Conservation (phyloP, 1,139 yeast species). For the Candida tetrigidarum region DNA sequence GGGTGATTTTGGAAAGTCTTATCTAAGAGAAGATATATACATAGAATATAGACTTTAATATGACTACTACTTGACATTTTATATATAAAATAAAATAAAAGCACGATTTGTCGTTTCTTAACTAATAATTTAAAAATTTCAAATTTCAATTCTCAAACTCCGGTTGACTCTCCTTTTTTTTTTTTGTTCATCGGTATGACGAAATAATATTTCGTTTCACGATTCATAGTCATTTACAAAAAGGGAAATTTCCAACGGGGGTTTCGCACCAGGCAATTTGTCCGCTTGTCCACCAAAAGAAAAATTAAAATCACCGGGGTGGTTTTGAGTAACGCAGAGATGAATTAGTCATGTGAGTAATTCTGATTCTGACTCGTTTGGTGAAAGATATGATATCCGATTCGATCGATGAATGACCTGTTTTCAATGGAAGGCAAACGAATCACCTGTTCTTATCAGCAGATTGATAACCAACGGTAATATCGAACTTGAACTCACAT, state of each 20-base stretch:
- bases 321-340: not conserved
- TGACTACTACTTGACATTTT: not conserved
- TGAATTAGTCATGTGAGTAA: not conserved
- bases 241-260: constrained; percentile 5
- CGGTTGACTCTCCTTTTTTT: constrained; percentile 1
- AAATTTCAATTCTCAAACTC: no score
- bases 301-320: constrained; percentile 1
- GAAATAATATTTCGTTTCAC: not conserved
- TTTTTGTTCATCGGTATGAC: not conserved
- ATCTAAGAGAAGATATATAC: not conserved
- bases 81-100: no score
- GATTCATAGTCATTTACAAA: not conserved
- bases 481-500: no score
- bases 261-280: no score
- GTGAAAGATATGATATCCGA: no score
- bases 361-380: not conserved
- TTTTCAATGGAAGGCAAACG: no score
- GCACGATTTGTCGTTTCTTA: not conserved
- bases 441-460: no score
- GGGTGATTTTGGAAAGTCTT: not conserved
- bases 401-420: no score
- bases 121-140: no score
- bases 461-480: no score
- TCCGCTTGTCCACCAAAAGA: constrained; percentile 3
- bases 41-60: not conserved